Base-by-base conservation (phyloP, 2,329 filamentous ascomycete genomes). In the Fusarium sublunatum region DNA sequence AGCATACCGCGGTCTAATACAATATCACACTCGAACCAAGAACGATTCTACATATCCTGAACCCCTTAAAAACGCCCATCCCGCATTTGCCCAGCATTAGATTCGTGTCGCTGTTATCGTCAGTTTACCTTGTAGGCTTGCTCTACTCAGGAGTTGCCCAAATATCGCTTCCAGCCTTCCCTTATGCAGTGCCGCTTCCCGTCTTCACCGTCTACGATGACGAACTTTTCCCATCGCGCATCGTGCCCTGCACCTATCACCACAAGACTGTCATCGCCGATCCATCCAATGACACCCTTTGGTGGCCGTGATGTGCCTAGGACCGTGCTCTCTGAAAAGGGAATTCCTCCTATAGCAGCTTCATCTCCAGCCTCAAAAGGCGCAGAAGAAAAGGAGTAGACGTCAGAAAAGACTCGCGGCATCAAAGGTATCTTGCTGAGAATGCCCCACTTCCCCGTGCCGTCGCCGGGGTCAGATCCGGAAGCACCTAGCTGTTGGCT, bases 201-300 rank as follows among this genome's bases (percentile, higher is more conserved):
- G 61, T 91, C 87, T 22, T 88, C 84, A 12, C 84, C 85, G 52
- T 89, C 83, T n/a, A 83, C 83, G 47, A 96, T 80, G 19, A 88
- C 81, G 70, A 96, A 97, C 60, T 90, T 93, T 79, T 97, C 93
- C 92, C 93, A 97, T 46, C 91, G 83, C 13, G 90, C 90, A 73
- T 95, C 91, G 58, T 85, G 83, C 0, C 93, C 93, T 1, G 91
- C 91, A 4, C 93, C 91, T 45, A 96, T 81, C 1, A 96, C 88
- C 2, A 93, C 78, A 10, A 97, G 78, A 13, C 85, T 91, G 22
- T 86, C 81, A 63, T 97, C 91, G 64, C 87, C 83, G 9, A 88
- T 83, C 92, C 96, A 98, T 3, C 93, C 93, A 53, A 97, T 84
- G 7, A 95, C 79, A 0, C 95, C 95, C 74, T 96, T 97, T 10